Evolutionary conservation across 2,329 filamentous ascomycete species (phyloP), one percentile per base, ranked within the genome.

Genomic region (Trichoderma sp.): DNA sequence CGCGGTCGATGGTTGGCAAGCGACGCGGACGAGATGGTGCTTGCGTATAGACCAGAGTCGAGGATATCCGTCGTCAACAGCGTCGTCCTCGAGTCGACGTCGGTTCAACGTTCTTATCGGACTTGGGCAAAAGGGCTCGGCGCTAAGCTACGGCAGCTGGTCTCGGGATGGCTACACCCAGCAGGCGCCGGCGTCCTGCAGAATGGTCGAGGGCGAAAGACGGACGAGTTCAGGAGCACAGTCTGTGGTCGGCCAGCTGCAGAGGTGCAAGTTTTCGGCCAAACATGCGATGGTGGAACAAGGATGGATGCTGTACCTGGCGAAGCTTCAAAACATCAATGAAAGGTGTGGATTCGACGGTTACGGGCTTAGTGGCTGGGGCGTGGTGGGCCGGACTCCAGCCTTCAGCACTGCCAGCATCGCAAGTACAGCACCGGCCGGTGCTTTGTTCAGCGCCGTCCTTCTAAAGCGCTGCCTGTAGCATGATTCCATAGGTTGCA

Each of bases 281-380:
- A 17, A 42, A 45, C 35, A 57, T 56, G 52, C 52, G 61, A 48
- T 56, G 61, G 52, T 63, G 45, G 59, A 63, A 39, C 59, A 29
- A 53, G 59, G 52, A 63, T 52, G 10, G 45, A 52, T 48, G 42
- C 42, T 27, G 57, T 35, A 34, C 59, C 45, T 48, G 45, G 37
- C 27, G 59, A 63, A 63, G 59, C 59, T 63, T 52, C 59, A 63
- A 53, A 63, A 35, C 45, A 25, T 63, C 45, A 34, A 52, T 63
- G 59, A 34, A 52, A 22, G 25, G 45, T 63, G 59, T 48, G 59
- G 42, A 48, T 48, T 34, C 61, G 57, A 56, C 61, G 52, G 27
- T 32, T 65, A 22, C 42, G 27, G 61, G 35, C 12, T 65, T 65
- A 57, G 61, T 34, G 61, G 52, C 61, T 56, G 50, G 45, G 52